phyloP scores from a whole-genome alignment of 1,139 yeast genomes.

The Taphrina wiesneri region DNA sequence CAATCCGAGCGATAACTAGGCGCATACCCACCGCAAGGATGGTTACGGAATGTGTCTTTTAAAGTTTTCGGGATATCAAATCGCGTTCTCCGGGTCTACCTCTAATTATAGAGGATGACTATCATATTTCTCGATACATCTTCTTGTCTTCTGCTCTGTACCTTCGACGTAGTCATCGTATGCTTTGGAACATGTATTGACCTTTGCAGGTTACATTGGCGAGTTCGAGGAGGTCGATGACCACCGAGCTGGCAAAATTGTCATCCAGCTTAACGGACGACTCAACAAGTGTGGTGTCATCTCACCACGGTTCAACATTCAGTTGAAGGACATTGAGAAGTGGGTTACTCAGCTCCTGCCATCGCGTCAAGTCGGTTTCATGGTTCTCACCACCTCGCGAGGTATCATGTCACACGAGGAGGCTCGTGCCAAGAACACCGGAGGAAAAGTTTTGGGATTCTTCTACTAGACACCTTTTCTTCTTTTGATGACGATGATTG shows the following conservation, averaged over 20 bases:
- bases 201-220: conserved; percentile 79
- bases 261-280: conserved; percentile 95
- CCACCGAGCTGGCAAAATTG: conserved; percentile 98
- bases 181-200: neutral
- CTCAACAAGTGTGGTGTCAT: conserved; percentile 98
- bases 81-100: conserved; percentile 36
- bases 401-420: conserved; percentile 99
- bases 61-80: conserved; percentile 19
- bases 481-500: neutral
- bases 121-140: conserved; percentile 35
- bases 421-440: conserved; percentile 99
- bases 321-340: conserved; percentile 89
- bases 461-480: conserved; percentile 62
- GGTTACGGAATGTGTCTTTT: conserved; percentile 33
- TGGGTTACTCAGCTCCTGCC: conserved; percentile 98
- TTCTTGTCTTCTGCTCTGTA: neutral
- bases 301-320: conserved; percentile 96
- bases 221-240: conserved; percentile 98
- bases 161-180: conserved; percentile 35
- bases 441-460: conserved; percentile 96
- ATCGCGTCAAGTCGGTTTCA: conserved; percentile 98
- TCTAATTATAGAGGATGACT: conserved; percentile 30
- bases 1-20: conserved; percentile 35
- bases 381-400: conserved; percentile 96
- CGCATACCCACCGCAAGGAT: conserved; percentile 35